Percentiles rank a stretch among this genome's conserved stretches.
phyloP scores from a whole-genome alignment of 164 flowering plant genomes.

The Litsea cubeba region DNA sequence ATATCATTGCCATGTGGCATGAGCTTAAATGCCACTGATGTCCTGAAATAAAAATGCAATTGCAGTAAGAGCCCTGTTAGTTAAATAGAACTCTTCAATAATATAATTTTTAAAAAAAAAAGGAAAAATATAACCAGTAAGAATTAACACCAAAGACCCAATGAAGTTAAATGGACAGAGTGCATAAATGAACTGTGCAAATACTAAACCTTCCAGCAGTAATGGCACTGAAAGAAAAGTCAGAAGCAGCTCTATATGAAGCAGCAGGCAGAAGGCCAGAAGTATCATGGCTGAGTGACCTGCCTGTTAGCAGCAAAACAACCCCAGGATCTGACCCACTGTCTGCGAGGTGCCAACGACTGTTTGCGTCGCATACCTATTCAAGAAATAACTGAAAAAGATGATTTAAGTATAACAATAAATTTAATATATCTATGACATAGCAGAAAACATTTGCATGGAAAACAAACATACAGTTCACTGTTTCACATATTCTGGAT shows the following conservation, averaged over 20 bases:
- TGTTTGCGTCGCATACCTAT: conserved; percentile 91
- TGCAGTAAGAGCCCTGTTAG: not conserved
- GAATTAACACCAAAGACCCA: not conserved
- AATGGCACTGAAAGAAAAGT: conserved; percentile 33
- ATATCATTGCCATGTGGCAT: conserved; percentile 91
- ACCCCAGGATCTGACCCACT: conserved; percentile 60
- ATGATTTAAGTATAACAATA: conserved; percentile 24
- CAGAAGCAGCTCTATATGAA: conserved; percentile 56
- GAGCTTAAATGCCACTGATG: conserved; percentile 78
- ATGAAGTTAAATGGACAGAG: not conserved
- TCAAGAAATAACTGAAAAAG: conserved; percentile 22
- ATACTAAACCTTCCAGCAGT: conserved; percentile 58
- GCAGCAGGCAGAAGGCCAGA: conserved; percentile 91
- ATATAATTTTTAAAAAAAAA: conserved; percentile 2
- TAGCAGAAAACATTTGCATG: not conserved
- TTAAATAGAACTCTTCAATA: not conserved
- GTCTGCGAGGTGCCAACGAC: conserved; percentile 91
- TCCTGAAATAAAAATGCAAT: conserved; percentile 40
- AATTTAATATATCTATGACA: not conserved
- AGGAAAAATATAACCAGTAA: not conserved
- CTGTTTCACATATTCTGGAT: not conserved
- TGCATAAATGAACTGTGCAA: not conserved
- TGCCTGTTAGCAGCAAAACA: conserved; percentile 77
- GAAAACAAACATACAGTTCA: not conserved
- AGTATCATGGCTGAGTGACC: conserved; percentile 91